phyloP scores from a whole-genome alignment of 441 rosid species.

The Croton setiger region DNA sequence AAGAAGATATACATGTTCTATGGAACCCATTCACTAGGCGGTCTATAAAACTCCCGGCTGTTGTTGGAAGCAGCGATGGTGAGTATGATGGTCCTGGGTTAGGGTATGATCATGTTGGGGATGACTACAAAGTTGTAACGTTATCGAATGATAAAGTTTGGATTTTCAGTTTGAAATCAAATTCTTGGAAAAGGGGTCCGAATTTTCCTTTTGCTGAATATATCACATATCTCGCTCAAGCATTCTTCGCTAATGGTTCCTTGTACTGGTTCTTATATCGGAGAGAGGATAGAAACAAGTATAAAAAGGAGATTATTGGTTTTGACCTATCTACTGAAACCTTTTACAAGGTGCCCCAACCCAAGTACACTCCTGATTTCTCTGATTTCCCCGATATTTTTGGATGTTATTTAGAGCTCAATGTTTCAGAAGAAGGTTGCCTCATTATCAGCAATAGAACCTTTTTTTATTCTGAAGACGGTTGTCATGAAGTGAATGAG shows the following conservation, averaged over 20 bases:
- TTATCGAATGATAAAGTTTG: background rate
- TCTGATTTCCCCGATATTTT: no score
- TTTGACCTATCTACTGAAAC: background rate
- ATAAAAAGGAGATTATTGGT: background rate
- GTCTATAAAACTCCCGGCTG: background rate
- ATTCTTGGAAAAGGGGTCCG: background rate
- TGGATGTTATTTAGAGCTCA: background rate
- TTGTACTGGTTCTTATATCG: background rate
- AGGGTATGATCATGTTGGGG: background rate
- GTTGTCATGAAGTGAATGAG: background rate
- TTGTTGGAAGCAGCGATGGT: no score
- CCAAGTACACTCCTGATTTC: background rate
- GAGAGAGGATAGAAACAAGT: background rate
- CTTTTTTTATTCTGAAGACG: background rate
- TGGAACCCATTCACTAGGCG: background rate
- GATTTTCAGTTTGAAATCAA: background rate
- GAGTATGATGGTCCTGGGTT: background rate
- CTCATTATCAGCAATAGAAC: background rate
- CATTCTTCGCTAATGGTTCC: background rate
- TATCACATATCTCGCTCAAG: background rate
- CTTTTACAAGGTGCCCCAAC: background rate
- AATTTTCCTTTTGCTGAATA: background rate
- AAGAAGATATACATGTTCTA: background rate
- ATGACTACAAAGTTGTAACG: background rate
- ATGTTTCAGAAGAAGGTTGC: background rate